Evolutionary conservation across 1,284 basidiomycete genomes (phyloP).

Genomic region (Chondrostereum purpureum): DNA sequence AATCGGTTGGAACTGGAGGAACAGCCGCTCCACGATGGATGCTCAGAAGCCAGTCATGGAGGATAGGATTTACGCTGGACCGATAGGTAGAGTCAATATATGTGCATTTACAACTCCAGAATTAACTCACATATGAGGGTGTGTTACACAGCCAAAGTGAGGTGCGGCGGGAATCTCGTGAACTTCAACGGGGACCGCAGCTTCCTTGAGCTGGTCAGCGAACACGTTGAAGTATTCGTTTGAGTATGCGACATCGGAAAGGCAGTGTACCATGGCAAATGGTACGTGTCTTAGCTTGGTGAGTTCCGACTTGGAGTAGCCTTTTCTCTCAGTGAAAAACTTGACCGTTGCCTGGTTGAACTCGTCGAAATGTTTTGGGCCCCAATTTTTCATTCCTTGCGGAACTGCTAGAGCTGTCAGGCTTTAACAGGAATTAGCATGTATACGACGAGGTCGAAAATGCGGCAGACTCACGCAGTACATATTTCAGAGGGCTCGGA

Average conservation of each 20-base stretch:
- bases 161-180: constrained; percentile 5
- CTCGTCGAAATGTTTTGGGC: constrained; percentile 7
- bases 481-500: constrained; percentile 16
- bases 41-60: not conserved
- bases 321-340: constrained; percentile 9
- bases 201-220: constrained; percentile 6
- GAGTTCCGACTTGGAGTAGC: constrained; percentile 6
- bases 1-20: not conserved
- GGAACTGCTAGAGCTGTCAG: constrained; percentile 1
- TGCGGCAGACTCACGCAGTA: constrained; percentile 19
- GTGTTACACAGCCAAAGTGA: constrained; percentile 7
- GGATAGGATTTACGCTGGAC: not conserved
- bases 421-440: not conserved
- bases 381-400: constrained; percentile 7
- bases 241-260: constrained; percentile 13
- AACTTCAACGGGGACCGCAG: constrained; percentile 2
- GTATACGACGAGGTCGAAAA: not conserved
- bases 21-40: not conserved
- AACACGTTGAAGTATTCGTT: constrained; percentile 9
- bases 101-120: not conserved
- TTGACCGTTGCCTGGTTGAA: constrained; percentile 9
- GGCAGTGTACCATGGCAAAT: constrained; percentile 12
- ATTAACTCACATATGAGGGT: not conserved
- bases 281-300: constrained; percentile 7
- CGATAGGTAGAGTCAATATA: not conserved